These are phyloP conservation scores for Yarrowia osloensis DNA, from an alignment of 805 yeast species.

Conservation along the genomic window DNA sequence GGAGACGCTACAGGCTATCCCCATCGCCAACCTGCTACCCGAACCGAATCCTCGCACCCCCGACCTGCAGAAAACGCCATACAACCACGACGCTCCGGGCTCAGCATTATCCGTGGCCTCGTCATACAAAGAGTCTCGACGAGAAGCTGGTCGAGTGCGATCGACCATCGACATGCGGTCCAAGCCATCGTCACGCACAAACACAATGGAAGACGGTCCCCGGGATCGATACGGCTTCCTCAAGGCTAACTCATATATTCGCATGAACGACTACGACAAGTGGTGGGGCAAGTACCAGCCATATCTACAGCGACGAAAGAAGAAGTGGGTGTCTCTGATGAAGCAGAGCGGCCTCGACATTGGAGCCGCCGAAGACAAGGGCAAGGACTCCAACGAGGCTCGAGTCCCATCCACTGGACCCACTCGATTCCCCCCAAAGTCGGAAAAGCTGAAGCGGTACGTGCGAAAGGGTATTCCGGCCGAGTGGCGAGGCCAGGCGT, in stretches of 20 bases:
- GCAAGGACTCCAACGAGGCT: constrained; percentile 7
- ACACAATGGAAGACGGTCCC: constrained; percentile 23
- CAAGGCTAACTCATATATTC: constrained; percentile 57
- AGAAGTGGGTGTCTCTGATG: constrained; percentile 74
- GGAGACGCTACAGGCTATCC: constrained; percentile 13
- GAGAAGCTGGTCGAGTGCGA: constrained; percentile 21
- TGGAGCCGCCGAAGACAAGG: constrained; percentile 42
- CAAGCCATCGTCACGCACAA: constrained; percentile 19
- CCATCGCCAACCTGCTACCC: not conserved
- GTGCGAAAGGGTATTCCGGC: constrained; percentile 93
- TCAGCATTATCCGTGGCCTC: constrained; percentile 24
- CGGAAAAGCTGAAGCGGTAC: constrained; percentile 71
- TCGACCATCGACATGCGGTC: constrained; percentile 28
- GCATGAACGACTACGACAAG: constrained; percentile 59
- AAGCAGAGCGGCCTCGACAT: constrained; percentile 64
- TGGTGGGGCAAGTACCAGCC: constrained; percentile 77
- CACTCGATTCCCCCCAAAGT: constrained; percentile 69
- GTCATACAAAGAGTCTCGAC: constrained; percentile 21
- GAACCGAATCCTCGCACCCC: constrained; percentile 15
- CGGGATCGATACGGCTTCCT: constrained; percentile 87
- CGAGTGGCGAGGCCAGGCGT: constrained; percentile 95
- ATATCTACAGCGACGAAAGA: constrained; percentile 63
- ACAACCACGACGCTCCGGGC: constrained; percentile 21
- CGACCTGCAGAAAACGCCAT: constrained; percentile 7
- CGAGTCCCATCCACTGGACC: constrained; percentile 45